phyloP scores from a whole-genome alignment of 345 rosid genomes.

The Ceriops decandra region DNA sequence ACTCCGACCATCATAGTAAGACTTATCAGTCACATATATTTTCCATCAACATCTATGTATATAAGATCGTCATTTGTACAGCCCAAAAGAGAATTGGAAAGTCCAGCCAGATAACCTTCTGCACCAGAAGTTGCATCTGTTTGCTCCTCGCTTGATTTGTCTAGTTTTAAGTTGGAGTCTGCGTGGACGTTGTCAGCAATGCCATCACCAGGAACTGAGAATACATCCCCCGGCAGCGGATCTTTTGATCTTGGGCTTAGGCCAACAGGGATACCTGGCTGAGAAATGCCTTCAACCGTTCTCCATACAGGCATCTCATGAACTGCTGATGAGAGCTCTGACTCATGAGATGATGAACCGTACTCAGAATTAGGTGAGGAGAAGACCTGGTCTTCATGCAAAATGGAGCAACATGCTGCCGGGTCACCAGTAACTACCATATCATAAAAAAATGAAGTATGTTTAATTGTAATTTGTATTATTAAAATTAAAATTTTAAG shows the following conservation, averaged over 20 bases:
- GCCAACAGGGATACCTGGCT: slow-evolving; percentile 29
- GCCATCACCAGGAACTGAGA: slow-evolving; percentile 28
- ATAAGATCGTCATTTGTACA: slow-evolving; percentile 36
- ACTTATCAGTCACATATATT: slow-evolving; percentile 53
- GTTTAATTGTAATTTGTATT: too few relatives aligned
- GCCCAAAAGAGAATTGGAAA: slow-evolving; percentile 50
- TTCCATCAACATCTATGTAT: slow-evolving; percentile 51
- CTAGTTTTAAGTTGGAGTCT: slow-evolving; percentile 37
- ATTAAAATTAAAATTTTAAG: too few relatives aligned
- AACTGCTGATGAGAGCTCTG: slow-evolving; percentile 41
- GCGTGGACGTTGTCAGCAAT: slow-evolving; percentile 18
- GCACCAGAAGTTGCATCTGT: slow-evolving; percentile 26
- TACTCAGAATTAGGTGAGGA: slow-evolving; percentile 31
- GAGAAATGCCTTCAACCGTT: slow-evolving; percentile 37
- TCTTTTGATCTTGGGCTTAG: slow-evolving; percentile 25
- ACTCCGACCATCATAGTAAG: slow-evolving; percentile 54
- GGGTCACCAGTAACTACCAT: slow-evolving; percentile 21
- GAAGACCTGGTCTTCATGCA: slow-evolving; percentile 41
- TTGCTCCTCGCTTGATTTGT: slow-evolving; percentile 33
- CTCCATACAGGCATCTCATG: slow-evolving; percentile 47
- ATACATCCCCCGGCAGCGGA: slow-evolving; percentile 23
- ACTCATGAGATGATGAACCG: slow-evolving; percentile 27
- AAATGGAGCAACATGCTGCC: slow-evolving; percentile 29
- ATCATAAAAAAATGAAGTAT: too few relatives aligned
- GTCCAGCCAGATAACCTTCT: slow-evolving; percentile 53